Evolutionary conservation across 352 stramenopile species (phyloP), one percentile per base, ranked within the genome.

Genomic region (Sclerospora graminicola): DNA sequence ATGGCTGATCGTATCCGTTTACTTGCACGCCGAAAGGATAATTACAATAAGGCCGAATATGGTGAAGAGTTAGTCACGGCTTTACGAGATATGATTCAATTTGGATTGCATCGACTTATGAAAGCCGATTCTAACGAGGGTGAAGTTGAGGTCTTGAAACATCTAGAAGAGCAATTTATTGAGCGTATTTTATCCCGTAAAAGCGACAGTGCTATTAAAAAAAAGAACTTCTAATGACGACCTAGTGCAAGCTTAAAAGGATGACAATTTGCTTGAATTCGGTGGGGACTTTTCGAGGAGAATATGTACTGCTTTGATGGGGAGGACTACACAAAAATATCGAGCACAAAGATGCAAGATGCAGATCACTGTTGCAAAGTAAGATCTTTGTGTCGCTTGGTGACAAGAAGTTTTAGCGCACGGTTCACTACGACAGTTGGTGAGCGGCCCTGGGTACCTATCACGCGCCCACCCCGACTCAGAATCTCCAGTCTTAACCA

Each of bases 231-330:
- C 27, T 11, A 10, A 15, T 19, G 28, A 73, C 32, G 23, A 59
- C 2, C 23, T 19, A 13, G 5, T 31, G 21, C 21, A 26, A 26
- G 21, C 21, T 26, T 6, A 7, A 7, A 52, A 62, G 42, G 74
- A 44, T 35, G 70, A 86, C 19, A 58, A 66, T 4, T 41, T 86
- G 15, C 61, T 72, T 4, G 64, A 75, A 20, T 66, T 62, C 0
- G 71, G 65, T 35, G 70, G 70, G 7, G 71, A 84, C 42, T 70
- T 85, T 18, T 57, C 4, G 77, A 84, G 34, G 77, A 85, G 18
- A 86, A 87, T 30, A 89, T 89, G 69, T 86, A 89, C 54, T 87
- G 83, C 38, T 89, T 85, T 52, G 74, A 89, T 36, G 77, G 77
- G 16, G 65, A 82, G 51, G 74, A 89, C 42, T 86, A 85, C 40